phyloP scores from a whole-genome alignment of 2,329 filamentous ascomycete species.

The Colletotrichum trifolii region DNA sequence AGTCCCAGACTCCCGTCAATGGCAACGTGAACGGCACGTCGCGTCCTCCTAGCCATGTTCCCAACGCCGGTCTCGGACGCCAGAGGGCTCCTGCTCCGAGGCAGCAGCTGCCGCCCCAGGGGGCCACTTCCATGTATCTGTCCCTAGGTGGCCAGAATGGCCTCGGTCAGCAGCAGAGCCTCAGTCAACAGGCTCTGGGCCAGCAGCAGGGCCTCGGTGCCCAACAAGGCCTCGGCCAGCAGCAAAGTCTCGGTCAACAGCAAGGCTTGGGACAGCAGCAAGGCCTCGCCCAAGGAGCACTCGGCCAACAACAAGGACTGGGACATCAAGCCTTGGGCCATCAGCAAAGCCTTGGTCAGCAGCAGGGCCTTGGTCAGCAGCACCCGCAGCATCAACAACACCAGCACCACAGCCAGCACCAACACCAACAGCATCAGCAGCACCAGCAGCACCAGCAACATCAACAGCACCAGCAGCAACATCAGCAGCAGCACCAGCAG shows the following conservation, averaged over 20 bases:
- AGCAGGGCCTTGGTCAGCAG: slow-evolving; percentile 29
- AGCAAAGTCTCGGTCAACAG: slow-evolving; percentile 33
- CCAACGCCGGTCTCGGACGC: slow-evolving; percentile 58
- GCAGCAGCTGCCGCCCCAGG: slow-evolving; percentile 57
- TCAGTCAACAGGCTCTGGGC: slow-evolving; percentile 33
- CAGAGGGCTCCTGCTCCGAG: slow-evolving; percentile 57
- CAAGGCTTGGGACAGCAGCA: slow-evolving; percentile 31
- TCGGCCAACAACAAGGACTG: slow-evolving; percentile 27
- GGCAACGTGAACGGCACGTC: slow-evolving; percentile 61
- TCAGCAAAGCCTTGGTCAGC: slow-evolving; percentile 21
- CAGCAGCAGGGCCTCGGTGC: slow-evolving; percentile 31
- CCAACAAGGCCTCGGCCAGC: slow-evolving; percentile 27
- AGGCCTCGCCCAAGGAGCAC: slow-evolving; percentile 24
- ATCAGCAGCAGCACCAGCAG: slow-evolving; percentile 43
- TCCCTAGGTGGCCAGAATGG: slow-evolving; percentile 38
- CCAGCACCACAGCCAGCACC: slow-evolving; percentile 36
- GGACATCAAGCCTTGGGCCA: slow-evolving; percentile 23
- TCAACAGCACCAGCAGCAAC: slow-evolving; percentile 41
- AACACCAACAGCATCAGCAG: slow-evolving; percentile 43
- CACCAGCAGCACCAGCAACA: slow-evolving; percentile 45
- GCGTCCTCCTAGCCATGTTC: slow-evolving; percentile 56
- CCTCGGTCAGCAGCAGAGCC: slow-evolving; percentile 33
- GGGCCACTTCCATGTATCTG: slow-evolving; percentile 51
- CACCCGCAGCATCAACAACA: slow-evolving; percentile 42
- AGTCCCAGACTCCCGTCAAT: slow-evolving; percentile 58